These are phyloP conservation scores for Pseudocercospora fijiensis DNA, from an alignment of 2,329 filamentous ascomycete species.

Conservation along the genomic window DNA sequence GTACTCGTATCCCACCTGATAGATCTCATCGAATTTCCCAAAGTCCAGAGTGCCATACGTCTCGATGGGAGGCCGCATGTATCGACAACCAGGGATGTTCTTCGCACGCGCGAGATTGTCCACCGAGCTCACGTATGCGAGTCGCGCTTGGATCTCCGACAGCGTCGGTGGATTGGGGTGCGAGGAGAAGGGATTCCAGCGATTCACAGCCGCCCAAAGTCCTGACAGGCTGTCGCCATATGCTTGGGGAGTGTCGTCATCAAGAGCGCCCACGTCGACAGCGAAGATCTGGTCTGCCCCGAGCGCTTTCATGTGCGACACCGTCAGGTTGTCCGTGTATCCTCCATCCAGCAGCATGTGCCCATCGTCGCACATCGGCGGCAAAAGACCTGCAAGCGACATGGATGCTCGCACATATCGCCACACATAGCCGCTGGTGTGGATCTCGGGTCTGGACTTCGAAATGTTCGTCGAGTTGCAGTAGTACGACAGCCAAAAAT, in stretches of 20 bases:
- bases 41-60: slow-evolving; percentile 93
- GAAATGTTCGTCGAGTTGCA: slow-evolving; percentile 99
- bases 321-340: slow-evolving; percentile 95
- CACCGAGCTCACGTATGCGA: slow-evolving; percentile 92
- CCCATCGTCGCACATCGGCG: slow-evolving; percentile 93
- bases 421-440: slow-evolving; percentile 97
- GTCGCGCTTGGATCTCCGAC: slow-evolving; percentile 89
- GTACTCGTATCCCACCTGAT: slow-evolving; percentile 81
- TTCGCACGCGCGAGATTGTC: slow-evolving; percentile 94
- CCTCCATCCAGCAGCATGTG: slow-evolving; percentile 95
- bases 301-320: slow-evolving; percentile 93
- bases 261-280: slow-evolving; percentile 87
- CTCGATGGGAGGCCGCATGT: slow-evolving; percentile 95
- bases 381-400: slow-evolving; percentile 88
- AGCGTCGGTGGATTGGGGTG: slow-evolving; percentile 90
- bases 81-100: slow-evolving; percentile 83
- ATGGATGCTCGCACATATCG: slow-evolving; percentile 94
- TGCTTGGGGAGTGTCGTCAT: slow-evolving; percentile 85
- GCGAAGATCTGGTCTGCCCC: slow-evolving; percentile 94
- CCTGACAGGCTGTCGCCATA: slow-evolving; percentile 95
- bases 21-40: slow-evolving; percentile 96
- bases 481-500: slow-evolving; percentile 98
- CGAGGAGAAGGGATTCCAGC: slow-evolving; percentile 93
- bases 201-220: slow-evolving; percentile 90
- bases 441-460: slow-evolving; percentile 86